Evolutionary conservation across 345 rosid genomes (phyloP).

Genomic region (Salix dunnii): DNA sequence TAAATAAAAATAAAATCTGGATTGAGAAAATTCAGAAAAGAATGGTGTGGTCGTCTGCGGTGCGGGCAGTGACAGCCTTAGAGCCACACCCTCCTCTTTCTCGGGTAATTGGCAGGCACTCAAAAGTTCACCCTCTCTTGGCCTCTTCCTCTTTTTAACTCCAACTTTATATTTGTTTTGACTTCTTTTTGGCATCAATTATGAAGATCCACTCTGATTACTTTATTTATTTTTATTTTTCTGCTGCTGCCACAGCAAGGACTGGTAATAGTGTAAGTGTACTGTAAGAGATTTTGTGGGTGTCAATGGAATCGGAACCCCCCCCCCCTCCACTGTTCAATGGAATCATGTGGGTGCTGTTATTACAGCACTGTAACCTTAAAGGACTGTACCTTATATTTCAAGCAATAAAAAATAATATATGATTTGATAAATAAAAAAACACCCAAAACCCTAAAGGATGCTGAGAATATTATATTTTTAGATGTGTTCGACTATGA

Average conservation of each 20-base stretch:
- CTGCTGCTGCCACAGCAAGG: neutral
- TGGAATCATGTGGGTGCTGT: neutral
- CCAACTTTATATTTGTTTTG: neutral
- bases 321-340: neutral
- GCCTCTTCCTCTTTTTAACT: neutral
- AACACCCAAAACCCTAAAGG: neutral
- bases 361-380: neutral
- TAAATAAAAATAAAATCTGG: neutral
- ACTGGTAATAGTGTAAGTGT: neutral
- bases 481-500: neutral
- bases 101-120: neutral
- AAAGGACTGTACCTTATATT: neutral
- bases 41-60: constrained; percentile 6
- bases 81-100: neutral
- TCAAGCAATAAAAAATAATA: neutral
- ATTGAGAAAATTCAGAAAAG: neutral
- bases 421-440: no score
- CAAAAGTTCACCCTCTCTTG: neutral
- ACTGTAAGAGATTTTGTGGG: neutral
- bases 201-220: neutral
- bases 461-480: neutral
- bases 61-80: neutral
- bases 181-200: neutral
- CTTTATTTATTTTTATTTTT: neutral
- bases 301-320: neutral